phyloP scores from a whole-genome alignment of 768 basidiomycete species.

The Albatrellus ellisii region DNA sequence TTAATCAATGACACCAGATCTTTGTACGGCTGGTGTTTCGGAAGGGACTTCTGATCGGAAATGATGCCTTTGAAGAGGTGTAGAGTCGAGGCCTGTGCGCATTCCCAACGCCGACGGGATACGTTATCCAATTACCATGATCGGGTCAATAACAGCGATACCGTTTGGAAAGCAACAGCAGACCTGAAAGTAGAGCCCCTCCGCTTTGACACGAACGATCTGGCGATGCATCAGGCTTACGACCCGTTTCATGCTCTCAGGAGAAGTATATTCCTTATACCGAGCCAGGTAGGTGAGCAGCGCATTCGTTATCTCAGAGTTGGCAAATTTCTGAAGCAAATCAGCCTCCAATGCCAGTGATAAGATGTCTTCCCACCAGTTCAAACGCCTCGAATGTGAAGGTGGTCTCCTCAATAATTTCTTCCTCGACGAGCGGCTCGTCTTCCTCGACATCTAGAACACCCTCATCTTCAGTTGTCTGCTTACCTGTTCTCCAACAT shows the following conservation, averaged over 20 bases:
- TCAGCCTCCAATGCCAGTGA: slow-evolving; percentile 12
- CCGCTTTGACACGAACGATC: slow-evolving; percentile 82
- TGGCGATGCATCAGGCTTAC: slow-evolving; percentile 86
- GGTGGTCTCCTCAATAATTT: slow-evolving; percentile 66
- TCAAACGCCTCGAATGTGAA: slow-evolving; percentile 92
- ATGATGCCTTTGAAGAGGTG: slow-evolving; percentile 81
- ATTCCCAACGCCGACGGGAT: no score
- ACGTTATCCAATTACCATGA: no score
- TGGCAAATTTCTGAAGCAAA: slow-evolving; percentile 70
- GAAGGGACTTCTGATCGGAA: slow-evolving; percentile 66
- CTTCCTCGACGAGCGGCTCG: slow-evolving; percentile 39
- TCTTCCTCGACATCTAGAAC: slow-evolving; percentile 64
- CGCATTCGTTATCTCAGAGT: slow-evolving; percentile 75
- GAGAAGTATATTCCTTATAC: slow-evolving; percentile 66
- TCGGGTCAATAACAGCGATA: slow-evolving; percentile 6
- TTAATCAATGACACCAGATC: slow-evolving; percentile 79
- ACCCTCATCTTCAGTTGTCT: slow-evolving; percentile 51
- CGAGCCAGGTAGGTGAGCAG: slow-evolving; percentile 71
- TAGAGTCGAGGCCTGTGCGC: slow-evolving; percentile 71
- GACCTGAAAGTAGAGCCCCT: slow-evolving; percentile 93
- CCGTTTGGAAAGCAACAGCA: slow-evolving; percentile 16
- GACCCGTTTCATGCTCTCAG: slow-evolving; percentile 83
- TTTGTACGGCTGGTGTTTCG: slow-evolving; percentile 64
- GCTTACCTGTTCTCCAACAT: slow-evolving; percentile 22
- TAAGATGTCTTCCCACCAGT: slow-evolving; percentile 63